A percentile compares a stretch with the other conserved stretches of the same genome.
These are phyloP conservation scores for Theobroma grandiflorum DNA, from an alignment of 441 rosid species.

Conservation along the genomic window DNA sequence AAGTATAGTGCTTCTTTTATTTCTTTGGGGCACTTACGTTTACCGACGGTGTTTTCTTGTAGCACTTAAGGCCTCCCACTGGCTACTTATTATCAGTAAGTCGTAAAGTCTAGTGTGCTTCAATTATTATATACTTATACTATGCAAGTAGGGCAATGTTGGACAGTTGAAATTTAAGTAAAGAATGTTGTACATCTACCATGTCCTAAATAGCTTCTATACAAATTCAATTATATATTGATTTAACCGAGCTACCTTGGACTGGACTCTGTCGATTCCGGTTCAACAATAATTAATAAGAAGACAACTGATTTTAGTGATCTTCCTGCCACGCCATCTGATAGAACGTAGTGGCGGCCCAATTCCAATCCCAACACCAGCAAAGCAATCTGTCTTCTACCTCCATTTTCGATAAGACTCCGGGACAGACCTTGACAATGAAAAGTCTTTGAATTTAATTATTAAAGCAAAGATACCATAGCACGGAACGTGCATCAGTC, in stretches of 20 bases:
- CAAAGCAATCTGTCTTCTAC: slow-evolving; percentile 17
- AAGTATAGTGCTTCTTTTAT: too few relatives aligned
- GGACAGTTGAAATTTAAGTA: neutral
- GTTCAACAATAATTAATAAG: neutral
- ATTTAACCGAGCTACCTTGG: neutral
- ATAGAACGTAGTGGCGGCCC: neutral
- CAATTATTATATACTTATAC: neutral
- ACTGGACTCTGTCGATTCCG: neutral
- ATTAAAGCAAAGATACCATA: slow-evolving; percentile 66
- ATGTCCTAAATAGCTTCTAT: neutral
- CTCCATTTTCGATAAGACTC: slow-evolving; percentile 43
- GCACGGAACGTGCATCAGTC: slow-evolving; percentile 69
- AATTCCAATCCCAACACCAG: neutral
- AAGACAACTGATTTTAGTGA: neutral
- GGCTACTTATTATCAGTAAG: neutral
- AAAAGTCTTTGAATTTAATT: slow-evolving; percentile 60
- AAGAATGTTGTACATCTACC: neutral
- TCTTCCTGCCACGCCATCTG: neutral
- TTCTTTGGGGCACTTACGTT: too few relatives aligned
- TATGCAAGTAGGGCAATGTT: neutral
- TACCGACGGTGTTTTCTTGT: too few relatives aligned
- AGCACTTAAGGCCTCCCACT: too few relatives aligned
- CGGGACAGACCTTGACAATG: slow-evolving; percentile 58
- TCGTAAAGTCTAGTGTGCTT: neutral
- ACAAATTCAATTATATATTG: slow-evolving; percentile 2